phyloP scores from a whole-genome alignment of 371 early-diverging fungal species.

The Syncephalis fuscata region DNA sequence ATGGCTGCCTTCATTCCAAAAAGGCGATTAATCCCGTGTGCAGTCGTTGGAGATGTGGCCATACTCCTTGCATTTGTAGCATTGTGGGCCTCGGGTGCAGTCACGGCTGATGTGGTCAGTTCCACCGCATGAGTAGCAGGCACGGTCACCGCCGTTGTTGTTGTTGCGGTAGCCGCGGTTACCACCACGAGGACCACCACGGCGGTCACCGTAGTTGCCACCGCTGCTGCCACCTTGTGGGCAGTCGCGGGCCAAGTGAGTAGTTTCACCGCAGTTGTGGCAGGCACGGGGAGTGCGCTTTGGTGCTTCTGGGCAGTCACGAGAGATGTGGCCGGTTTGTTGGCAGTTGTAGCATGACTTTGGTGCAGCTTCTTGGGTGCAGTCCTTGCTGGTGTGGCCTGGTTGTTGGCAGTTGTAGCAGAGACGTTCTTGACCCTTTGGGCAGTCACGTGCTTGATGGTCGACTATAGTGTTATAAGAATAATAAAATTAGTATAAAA shows the following conservation, averaged over 20 bases:
- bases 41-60: slow-evolving; percentile 26
- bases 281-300: slow-evolving; percentile 4
- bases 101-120: slow-evolving; percentile 22
- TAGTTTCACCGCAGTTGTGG: slow-evolving; percentile 11
- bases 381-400: slow-evolving; percentile 23
- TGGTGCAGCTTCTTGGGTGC: slow-evolving; percentile 29
- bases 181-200: slow-evolving; percentile 27
- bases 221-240: slow-evolving; percentile 20
- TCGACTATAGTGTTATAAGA: slow-evolving; percentile 34
- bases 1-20: no score
- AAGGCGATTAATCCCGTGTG: no score
- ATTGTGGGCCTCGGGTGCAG: slow-evolving; percentile 27
- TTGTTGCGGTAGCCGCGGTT: slow-evolving; percentile 20
- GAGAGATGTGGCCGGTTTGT: slow-evolving; percentile 29
- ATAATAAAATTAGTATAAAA: no score
- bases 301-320: slow-evolving; percentile 20
- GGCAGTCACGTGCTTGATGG: slow-evolving; percentile 44
- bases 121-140: slow-evolving; percentile 50
- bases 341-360: slow-evolving; percentile 40
- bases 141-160: slow-evolving; percentile 20
- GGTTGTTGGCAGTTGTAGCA: slow-evolving; percentile 37
- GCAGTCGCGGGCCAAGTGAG: slow-evolving; percentile 43
- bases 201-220: slow-evolving; percentile 28
- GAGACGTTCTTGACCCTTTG: slow-evolving; percentile 4
- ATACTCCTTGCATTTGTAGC: slow-evolving; percentile 41